Evolutionary conservation across 2,329 filamentous ascomycete genomes (phyloP).

Genomic region (Sarocladiaceae sp.): DNA sequence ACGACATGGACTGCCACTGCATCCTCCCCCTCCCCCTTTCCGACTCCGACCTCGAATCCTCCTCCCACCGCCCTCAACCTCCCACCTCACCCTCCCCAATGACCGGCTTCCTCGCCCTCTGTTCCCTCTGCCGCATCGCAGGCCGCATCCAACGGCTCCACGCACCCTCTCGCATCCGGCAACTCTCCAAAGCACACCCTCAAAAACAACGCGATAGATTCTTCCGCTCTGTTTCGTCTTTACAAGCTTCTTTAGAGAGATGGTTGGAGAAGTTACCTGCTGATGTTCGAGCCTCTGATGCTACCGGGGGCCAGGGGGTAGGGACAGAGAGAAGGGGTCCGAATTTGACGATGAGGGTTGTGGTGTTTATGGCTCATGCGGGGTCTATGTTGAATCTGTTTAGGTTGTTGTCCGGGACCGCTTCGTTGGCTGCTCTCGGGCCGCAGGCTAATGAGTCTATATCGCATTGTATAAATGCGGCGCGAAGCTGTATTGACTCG

Average conservation of each 20-base stretch:
- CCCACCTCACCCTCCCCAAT: slow-evolving; percentile 11
- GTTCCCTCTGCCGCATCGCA: slow-evolving; percentile 21
- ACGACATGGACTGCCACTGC: slow-evolving; percentile 24
- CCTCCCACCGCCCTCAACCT: neutral
- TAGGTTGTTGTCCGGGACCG: slow-evolving; percentile 9
- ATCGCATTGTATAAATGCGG: slow-evolving; percentile 21
- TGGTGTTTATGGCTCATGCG: slow-evolving; percentile 23
- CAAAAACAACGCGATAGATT: slow-evolving; percentile 6
- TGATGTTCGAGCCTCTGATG: slow-evolving; percentile 22
- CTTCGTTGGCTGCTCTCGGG: neutral
- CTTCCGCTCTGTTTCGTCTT: neutral
- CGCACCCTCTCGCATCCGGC: slow-evolving; percentile 15
- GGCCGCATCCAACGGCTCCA: slow-evolving; percentile 20
- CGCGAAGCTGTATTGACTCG: slow-evolving; percentile 21
- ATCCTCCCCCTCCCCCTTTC: slow-evolving; percentile 20
- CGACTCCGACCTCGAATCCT: slow-evolving; percentile 21
- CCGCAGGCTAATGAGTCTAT: slow-evolving; percentile 12
- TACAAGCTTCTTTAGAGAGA: slow-evolving; percentile 4
- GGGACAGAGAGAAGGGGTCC: slow-evolving; percentile 11
- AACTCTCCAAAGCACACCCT: slow-evolving; percentile 6
- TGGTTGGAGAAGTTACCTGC: slow-evolving; percentile 15
- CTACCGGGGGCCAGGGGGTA: too few species aligned
- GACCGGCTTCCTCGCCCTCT: slow-evolving; percentile 23
- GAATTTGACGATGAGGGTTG: slow-evolving; percentile 23
- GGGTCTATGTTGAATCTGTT: slow-evolving; percentile 22